phyloP scores from a whole-genome alignment of 2,329 filamentous ascomycete species.

The Diaporthe batatas region DNA sequence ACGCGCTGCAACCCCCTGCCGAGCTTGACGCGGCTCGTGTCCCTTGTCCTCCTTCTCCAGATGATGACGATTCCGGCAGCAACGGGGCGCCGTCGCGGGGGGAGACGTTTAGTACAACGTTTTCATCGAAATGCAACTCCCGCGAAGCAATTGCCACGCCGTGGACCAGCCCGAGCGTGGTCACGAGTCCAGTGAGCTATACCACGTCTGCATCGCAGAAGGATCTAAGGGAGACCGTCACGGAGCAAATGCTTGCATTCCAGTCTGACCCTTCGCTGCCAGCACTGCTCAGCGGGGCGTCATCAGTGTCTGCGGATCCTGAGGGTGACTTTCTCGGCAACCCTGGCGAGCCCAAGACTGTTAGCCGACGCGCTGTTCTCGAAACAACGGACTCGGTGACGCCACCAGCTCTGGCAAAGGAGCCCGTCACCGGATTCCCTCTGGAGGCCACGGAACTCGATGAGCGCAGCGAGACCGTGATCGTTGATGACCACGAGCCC shows the following conservation, averaged over 20 bases:
- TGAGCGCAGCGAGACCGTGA: slow-evolving; percentile 47
- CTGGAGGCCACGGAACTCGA: slow-evolving; percentile 56
- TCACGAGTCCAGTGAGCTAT: slow-evolving; percentile 62
- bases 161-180: slow-evolving; percentile 68
- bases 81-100: slow-evolving; percentile 54
- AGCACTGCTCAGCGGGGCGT: slow-evolving; percentile 73
- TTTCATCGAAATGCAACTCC: slow-evolving; percentile 67
- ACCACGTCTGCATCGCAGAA: slow-evolving; percentile 54
- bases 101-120: slow-evolving; percentile 58
- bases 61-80: slow-evolving; percentile 54
- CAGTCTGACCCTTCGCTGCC: slow-evolving; percentile 75
- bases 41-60: slow-evolving; percentile 62
- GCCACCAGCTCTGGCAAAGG: slow-evolving; percentile 64
- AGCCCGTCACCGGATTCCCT: slow-evolving; percentile 60
- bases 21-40: slow-evolving; percentile 49
- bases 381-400: slow-evolving; percentile 68
- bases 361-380: slow-evolving; percentile 60
- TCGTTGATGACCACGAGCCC: slow-evolving; percentile 48
- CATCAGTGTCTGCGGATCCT: slow-evolving; percentile 73
- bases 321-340: slow-evolving; percentile 71
- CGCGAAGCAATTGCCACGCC: slow-evolving; percentile 63
- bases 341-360: slow-evolving; percentile 64
- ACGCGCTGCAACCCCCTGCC: slow-evolving; percentile 43
- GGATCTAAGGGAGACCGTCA: slow-evolving; percentile 60
- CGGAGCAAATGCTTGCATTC: slow-evolving; percentile 65